Evolutionary conservation across 1,284 basidiomycete genomes (phyloP).

Genomic region (Austropuccinia psidii): DNA sequence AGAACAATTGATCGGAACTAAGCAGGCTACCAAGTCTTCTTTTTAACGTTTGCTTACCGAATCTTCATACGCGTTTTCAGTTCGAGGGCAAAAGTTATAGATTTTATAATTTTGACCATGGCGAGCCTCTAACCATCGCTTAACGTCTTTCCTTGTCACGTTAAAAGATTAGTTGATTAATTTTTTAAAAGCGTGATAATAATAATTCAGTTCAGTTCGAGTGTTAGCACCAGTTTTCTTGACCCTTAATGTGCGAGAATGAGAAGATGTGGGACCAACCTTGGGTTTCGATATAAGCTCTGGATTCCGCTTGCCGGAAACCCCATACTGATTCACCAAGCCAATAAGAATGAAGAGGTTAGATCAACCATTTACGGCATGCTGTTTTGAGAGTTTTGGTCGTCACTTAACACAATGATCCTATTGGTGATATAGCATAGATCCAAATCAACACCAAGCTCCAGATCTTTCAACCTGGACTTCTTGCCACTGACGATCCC

Average conservation of each 20-base stretch:
- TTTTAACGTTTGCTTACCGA: conserved; percentile 37
- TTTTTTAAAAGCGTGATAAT: not conserved
- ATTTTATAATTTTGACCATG: conserved; percentile 43
- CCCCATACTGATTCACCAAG: conserved; percentile 44
- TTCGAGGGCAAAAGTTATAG: conserved; percentile 44
- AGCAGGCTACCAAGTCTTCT: conserved; percentile 39
- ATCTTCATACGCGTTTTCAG: conserved; percentile 41
- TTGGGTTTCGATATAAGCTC: conserved; percentile 44
- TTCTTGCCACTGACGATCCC: conserved; percentile 45
- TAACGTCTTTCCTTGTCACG: conserved; percentile 39
- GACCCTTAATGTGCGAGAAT: not conserved
- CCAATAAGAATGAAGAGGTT: not conserved
- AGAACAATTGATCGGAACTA: not conserved
- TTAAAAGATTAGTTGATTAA: not conserved
- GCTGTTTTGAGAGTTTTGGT: not conserved
- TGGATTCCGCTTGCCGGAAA: conserved; percentile 43
- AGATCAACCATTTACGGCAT: not conserved
- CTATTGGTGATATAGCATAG: conserved; percentile 44
- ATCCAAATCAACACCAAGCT: conserved; percentile 43
- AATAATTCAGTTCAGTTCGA: not conserved
- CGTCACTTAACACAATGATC: not conserved
- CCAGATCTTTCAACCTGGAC: conserved; percentile 42
- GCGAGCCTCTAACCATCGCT: conserved; percentile 43
- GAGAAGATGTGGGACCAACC: conserved; percentile 21
- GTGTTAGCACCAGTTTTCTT: not conserved